Conservation (phyloP, 257 asterid genomes). For the Solanum ossicruentum region DNA sequence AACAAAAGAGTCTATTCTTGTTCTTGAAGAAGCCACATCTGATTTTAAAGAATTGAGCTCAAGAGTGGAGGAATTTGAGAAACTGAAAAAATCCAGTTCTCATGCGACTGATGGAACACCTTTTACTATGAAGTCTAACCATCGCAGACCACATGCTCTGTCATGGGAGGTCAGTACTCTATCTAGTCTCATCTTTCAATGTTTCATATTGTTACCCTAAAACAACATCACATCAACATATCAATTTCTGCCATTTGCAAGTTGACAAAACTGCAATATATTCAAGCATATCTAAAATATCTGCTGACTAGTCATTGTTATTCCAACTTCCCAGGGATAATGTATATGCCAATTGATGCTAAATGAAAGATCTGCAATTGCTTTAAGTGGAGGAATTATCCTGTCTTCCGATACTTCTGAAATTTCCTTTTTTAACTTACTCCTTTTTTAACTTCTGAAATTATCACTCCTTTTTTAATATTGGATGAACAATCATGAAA, state of each 20-base stretch:
- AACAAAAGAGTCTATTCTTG: conserved; percentile 88
- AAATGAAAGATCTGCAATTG: background rate
- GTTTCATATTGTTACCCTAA: background rate
- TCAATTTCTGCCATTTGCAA: background rate
- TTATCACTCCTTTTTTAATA: background rate
- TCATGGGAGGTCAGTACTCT: conserved; percentile 91
- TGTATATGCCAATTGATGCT: background rate
- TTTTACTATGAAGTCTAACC: conserved; percentile 61
- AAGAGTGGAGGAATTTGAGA: conserved; percentile 90
- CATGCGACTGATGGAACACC: conserved; percentile 47
- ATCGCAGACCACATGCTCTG: conserved; percentile 98
- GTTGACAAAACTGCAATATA: background rate
- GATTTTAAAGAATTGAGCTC: conserved; percentile 76
- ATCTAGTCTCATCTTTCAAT: conserved; percentile 1
- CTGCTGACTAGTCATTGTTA: background rate
- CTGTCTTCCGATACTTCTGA: background rate
- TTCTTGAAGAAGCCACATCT: conserved; percentile 94
- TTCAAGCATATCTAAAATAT: background rate
- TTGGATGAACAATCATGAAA: background rate
- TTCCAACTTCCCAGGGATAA: background rate
- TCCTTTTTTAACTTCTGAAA: background rate
- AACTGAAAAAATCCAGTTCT: conserved; percentile 50
- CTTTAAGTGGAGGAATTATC: background rate
- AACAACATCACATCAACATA: background rate
- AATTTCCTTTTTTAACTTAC: background rate